Base-by-base conservation (phyloP, 192 early-diverging fungal species). In the Martensiomyces pterosporus region DNA sequence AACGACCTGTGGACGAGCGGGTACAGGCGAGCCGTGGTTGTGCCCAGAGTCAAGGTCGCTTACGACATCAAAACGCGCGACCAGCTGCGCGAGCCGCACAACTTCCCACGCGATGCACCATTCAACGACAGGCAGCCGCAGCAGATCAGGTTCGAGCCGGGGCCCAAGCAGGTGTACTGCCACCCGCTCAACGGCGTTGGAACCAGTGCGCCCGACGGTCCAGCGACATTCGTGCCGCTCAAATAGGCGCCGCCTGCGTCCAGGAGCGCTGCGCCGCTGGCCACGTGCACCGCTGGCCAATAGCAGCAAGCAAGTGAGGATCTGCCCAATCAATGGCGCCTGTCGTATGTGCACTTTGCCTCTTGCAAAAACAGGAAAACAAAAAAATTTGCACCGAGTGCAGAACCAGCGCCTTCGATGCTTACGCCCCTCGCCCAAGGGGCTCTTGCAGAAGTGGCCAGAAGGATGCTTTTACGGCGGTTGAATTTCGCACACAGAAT, bases 1-100 rank as follows among this genome's bases (percentile, higher is more conserved):
- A 76, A 76, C 26, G 77, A 79, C 45, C 52, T 66, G 58, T 70
- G 63, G 59, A 23, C 24, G 3, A 21, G 22, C 5, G 77, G 77
- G 29, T 59, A 46, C 12, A 40, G 32, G 25, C 52, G 71, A 19
- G 56, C 55, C 7, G 33, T 76, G 8, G 57, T 74, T 3, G 77
- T 79, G 24, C 72, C 77, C n/a, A 32, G 60, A 12, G 59, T 76
- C 37, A 71, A 69, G 47, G 54, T 71, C 15, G 42, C 73, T 3
- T 79, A 79, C 32, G 66, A 60, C 19, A 56, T 60, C 19, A 42
- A 41, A 8, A 56, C 67, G 4, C 55, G 67, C 47, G 67, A 64
- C n/a, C 40, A 37, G 22, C 49, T 71, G 36, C 49, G 52, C 9
- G 25, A 34, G 41, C 60, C 67, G 27, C 32, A 24, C 37, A 42